Conservation (phyloP, 495 filamentous ascomycete species). For the Penicillium bovifimosum region DNA sequence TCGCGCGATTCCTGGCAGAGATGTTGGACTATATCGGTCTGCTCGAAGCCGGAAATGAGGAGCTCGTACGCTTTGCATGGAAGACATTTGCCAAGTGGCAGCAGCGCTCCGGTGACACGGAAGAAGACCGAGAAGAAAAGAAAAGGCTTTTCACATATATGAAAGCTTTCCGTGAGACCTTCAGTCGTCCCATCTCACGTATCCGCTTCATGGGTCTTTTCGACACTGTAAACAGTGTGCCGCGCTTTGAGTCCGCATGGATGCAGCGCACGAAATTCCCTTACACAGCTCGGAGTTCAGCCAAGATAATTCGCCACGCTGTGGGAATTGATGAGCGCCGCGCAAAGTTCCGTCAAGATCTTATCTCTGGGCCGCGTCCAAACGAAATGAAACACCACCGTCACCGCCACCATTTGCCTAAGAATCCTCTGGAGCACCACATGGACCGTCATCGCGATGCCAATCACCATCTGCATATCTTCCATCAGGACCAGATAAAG, state of each 20-base stretch:
- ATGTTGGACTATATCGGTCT: conserved; percentile 84
- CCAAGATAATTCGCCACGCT: conserved; percentile 64
- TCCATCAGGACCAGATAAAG: conserved; percentile 13
- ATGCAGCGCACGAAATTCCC: conserved; percentile 79
- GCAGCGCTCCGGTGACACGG: conserved; percentile 52
- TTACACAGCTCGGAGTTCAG: conserved; percentile 73
- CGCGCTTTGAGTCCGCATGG: conserved; percentile 77
- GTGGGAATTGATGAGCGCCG: conserved; percentile 75
- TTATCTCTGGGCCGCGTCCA: conserved; percentile 56
- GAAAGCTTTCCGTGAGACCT: conserved; percentile 80
- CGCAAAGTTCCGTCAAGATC: conserved; percentile 62
- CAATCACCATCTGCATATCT: conserved; percentile 15
- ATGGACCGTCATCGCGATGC: too few species aligned
- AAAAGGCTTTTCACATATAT: conserved; percentile 69
- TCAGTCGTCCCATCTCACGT: conserved; percentile 68
- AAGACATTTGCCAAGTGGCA: conserved; percentile 87
- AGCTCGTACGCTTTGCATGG: conserved; percentile 80
- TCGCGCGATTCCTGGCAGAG: conserved; percentile 77
- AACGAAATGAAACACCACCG: conserved; percentile 27
- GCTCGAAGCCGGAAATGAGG: conserved; percentile 78
- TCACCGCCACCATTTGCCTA: conserved; percentile 32
- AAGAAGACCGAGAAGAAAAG: conserved; percentile 53
- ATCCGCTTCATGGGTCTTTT: conserved; percentile 52
- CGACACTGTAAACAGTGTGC: conserved; percentile 70
- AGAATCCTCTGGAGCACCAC: neutral